Base-by-base conservation (phyloP, 139 green algal species). In the Pleodorina starrii region DNA sequence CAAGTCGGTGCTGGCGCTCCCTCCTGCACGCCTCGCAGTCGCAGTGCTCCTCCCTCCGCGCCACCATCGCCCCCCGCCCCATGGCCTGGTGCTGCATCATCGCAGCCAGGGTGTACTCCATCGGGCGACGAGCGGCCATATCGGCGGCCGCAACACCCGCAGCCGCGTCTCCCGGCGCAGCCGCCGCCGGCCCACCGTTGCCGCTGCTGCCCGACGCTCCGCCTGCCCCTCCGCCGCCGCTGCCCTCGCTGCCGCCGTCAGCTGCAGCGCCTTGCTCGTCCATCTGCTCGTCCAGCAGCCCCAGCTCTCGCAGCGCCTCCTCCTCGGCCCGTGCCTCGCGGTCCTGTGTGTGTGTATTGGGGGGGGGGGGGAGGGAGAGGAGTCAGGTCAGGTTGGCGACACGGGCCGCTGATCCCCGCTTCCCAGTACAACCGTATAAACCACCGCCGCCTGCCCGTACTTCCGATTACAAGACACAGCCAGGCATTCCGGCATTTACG, bases 1-100 rank as follows among this genome's bases (percentile, higher is more conserved):
- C 77, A 19, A 84, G n/a, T 5, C 77, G 77, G 21, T 69, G 14
- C 35, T 21, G 50, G n/a, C 77, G 50, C 21, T 84, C 50, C n/a
- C 77, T 25, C 12, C 77, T n/a, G 38, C 77, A 84, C 0, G 77
- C 50, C 35, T 84, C 77, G 77, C 77, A 84, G 32, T 69, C 77
- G 50, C 77, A 84, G 29, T 83, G 43, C 10, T 84, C 76, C n/a
- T 54, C 50, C 23, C 40, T 40, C 5, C 27, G 40, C 40, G 25
- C 21, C 5, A 59, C 35, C 2, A 4, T 1, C 71, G 71, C 71
- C 5, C n/a, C 71, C 36, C 54, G 54, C 17, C 59, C 48, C 63
- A 73, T 73, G 63, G 29, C 68, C 16, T 23, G 1, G 38, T 76
- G 68, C 1, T 32, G 68, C 35, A 46, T 43, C 35, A 46, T 19